Evolutionary conservation across 352 stramenopile genomes (phyloP), one percentile per base, ranked within the genome.

Genomic region (Phytophthora pluvialis): DNA sequence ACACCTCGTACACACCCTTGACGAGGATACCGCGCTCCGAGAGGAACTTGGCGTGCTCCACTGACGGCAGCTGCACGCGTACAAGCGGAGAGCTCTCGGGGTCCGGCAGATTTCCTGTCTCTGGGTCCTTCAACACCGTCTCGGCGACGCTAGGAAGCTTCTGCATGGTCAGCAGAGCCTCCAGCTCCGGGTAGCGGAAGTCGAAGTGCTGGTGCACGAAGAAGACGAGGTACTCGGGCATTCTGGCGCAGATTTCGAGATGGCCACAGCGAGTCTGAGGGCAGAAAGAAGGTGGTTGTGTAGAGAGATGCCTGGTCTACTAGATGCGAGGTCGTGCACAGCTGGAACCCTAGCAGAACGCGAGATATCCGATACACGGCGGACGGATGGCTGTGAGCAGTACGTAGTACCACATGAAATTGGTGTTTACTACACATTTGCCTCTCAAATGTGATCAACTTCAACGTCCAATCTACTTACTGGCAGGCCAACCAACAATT

Each of bases 191-290:
- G 55, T 93, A 91, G 16, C 87, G 83, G 68, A 94, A 94, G 46
- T 87, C 75, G 35, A 91, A 93, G 77, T 93, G 84, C 44, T 84
- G 82, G 57, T 93, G 84, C 69, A 93, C 84, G 68, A 90, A 93
- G 64, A 87, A 91, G 21, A 93, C 83, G 52, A 93, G 77, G 67
- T 89, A 93, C 65, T 90, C 81, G 35, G 70, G 79, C 81, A 87
- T 87, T 64, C 13, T 53, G 31, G 7, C n/a, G 43, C 12, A 33
- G n/a, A 31, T 60, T 56, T 47, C 11, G 32, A 39, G 6, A 40
- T 16, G n/a, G 35, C 26, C 35, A 32, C 25, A 28, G 11, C 6
- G 38, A 46, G 7, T 36, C n/a, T 47, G 40, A 18, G 16, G 5
- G 31, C 13, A 36, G 13, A 67, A 39, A 1, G 25, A 46, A 49